phyloP scores from a whole-genome alignment of 805 yeast genomes.

The Starmerella ratchasimensis region DNA sequence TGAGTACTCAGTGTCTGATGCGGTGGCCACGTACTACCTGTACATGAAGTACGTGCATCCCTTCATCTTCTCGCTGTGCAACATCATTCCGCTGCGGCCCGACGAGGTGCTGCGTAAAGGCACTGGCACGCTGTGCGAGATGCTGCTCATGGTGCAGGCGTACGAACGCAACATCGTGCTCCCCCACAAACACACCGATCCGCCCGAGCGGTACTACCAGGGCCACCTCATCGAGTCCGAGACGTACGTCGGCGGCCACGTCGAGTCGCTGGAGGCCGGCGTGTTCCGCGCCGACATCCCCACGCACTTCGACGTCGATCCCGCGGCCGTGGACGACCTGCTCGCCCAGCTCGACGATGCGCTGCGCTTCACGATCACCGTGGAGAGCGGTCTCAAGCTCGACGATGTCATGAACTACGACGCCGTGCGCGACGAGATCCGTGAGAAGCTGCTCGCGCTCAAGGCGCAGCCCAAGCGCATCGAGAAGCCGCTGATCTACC shows the following conservation, averaged over 20 bases:
- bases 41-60: constrained; percentile 97
- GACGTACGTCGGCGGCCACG: constrained; percentile 98
- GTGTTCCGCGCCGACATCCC: constrained; percentile 84
- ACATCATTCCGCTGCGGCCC: constrained; percentile 89
- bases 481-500: constrained; percentile 82
- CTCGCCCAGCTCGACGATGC: constrained; percentile 61
- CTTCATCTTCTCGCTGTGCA: constrained; percentile 86
- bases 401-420: constrained; percentile 46
- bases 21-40: constrained; percentile 93
- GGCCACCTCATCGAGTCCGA: constrained; percentile 91
- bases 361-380: constrained; percentile 66
- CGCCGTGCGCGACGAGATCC: constrained; percentile 52
- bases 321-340: constrained; percentile 70
- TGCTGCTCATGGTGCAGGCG: constrained; percentile 92
- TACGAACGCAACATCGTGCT: constrained; percentile 59
- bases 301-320: constrained; percentile 61
- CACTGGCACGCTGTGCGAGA: constrained; percentile 96
- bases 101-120: constrained; percentile 95
- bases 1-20: constrained; percentile 97
- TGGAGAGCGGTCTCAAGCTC: constrained; percentile 68
- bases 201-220: constrained; percentile 84
- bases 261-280: constrained; percentile 94
- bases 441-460: constrained; percentile 41
- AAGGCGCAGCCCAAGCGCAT: constrained; percentile 47
- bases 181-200: constrained; percentile 90